A percentile compares a stretch with the other conserved stretches of the same genome.
Evolutionary conservation across 768 basidiomycete genomes (phyloP).

Genomic region (Cantharellus cinnabarinus): DNA sequence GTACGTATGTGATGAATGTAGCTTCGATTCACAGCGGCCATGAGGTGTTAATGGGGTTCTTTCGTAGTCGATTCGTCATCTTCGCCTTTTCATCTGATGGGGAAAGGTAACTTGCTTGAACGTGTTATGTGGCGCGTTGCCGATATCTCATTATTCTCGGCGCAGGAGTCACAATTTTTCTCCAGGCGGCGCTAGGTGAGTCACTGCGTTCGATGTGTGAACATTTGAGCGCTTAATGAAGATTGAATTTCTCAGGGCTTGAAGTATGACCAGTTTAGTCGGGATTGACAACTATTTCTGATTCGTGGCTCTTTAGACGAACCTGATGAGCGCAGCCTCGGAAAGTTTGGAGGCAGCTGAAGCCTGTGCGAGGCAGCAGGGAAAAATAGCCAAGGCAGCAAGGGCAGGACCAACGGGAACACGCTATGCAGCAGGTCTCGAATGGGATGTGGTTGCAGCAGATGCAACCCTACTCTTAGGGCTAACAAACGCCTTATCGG

Average conservation of each 20-base stretch:
- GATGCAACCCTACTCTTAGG: constrained; percentile 54
- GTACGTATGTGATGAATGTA: not conserved
- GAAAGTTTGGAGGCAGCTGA: constrained; percentile 36
- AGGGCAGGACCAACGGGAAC: constrained; percentile 9
- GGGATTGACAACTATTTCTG: no score
- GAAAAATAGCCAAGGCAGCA: constrained; percentile 20
- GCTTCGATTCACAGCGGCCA: constrained; percentile 8
- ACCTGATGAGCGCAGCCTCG: constrained; percentile 42
- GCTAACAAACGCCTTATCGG: constrained; percentile 43
- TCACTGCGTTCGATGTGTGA: no score
- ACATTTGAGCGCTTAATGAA: no score
- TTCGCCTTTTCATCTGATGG: constrained; percentile 50
- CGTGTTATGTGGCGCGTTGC: no score
- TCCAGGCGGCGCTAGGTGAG: constrained; percentile 52
- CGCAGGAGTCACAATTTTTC: constrained; percentile 42
- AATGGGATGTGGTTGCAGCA: constrained; percentile 59
- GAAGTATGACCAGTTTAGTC: no score
- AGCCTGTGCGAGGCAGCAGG: constrained; percentile 35
- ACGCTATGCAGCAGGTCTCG: constrained; percentile 37
- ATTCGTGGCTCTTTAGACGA: constrained; percentile 20
- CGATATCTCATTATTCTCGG: no score
- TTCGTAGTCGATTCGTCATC: not conserved
- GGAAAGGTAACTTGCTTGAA: constrained; percentile 11
- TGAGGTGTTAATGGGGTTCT: constrained; percentile 21
- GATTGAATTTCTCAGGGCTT: no score